A percentile compares a stretch with the other conserved stretches of the same genome.
These are phyloP conservation scores for Lathyrus tuberosus DNA, from an alignment of 306 rosid species.

Conservation along the genomic window DNA sequence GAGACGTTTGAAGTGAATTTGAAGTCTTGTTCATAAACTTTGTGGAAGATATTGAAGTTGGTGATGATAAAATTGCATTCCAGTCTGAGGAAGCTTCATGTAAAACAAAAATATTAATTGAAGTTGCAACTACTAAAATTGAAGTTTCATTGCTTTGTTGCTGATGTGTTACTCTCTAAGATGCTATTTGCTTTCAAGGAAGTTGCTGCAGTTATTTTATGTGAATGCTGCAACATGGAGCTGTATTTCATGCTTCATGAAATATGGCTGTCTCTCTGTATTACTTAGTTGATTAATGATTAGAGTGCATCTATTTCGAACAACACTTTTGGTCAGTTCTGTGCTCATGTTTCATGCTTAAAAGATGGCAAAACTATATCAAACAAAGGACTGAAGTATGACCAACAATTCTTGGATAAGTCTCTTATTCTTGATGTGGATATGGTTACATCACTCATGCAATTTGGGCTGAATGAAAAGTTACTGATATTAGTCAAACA, in stretches of 20 bases:
- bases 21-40: constrained; percentile 65
- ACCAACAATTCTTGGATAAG: constrained; percentile 41
- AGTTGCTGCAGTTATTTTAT: too few relatives aligned
- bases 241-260: too few relatives aligned
- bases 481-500: constrained; percentile 31
- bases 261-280: too few relatives aligned
- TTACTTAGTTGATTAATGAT: too few relatives aligned
- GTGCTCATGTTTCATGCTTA: too few relatives aligned
- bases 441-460: constrained; percentile 33
- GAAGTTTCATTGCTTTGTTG: constrained; percentile 64
- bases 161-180: constrained; percentile 76
- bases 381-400: constrained; percentile 34
- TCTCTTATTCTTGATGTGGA: constrained; percentile 47
- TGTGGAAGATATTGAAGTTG: too few relatives aligned
- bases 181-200: constrained; percentile 69
- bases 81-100: constrained; percentile 44
- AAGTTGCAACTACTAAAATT: constrained; percentile 45
- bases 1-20: constrained; percentile 70
- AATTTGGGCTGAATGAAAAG: constrained; percentile 36
- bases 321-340: too few relatives aligned
- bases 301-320: too few relatives aligned
- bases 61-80: constrained; percentile 43
- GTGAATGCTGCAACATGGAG: too few relatives aligned
- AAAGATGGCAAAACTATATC: constrained; percentile 39
- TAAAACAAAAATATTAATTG: constrained; percentile 35